A percentile compares a stretch with the other conserved stretches of the same genome.
phyloP scores from a whole-genome alignment of 176 grass and related monocot species.

The Oryza nivara region DNA sequence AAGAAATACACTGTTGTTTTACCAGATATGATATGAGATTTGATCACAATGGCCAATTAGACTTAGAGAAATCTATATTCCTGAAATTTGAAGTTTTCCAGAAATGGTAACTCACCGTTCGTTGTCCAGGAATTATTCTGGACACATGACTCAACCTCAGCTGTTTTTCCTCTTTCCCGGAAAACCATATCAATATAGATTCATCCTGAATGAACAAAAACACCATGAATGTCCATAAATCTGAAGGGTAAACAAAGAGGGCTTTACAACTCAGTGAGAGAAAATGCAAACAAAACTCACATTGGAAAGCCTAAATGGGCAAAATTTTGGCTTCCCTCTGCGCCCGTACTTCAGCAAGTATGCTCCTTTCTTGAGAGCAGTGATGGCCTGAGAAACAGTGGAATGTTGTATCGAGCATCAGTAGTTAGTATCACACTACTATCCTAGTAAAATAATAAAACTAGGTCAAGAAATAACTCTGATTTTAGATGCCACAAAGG shows the following conservation, averaged over 20 bases:
- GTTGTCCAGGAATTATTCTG: conserved; percentile 90
- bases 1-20: background rate
- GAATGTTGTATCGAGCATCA: conserved; percentile 39
- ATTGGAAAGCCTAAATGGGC: conserved; percentile 86
- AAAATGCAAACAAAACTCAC: conserved; percentile 46
- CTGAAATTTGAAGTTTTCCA: background rate
- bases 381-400: conserved; percentile 63
- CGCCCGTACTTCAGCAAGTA: conserved; percentile 82
- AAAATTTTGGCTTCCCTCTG: conserved; percentile 91
- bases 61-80: background rate
- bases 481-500: background rate
- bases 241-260: background rate
- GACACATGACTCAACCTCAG: conserved; percentile 88
- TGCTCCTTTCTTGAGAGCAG: conserved; percentile 89
- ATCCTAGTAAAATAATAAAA: background rate
- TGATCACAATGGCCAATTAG: background rate
- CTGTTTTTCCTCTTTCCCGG: conserved; percentile 87
- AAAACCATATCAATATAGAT: conserved; percentile 84
- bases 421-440: conserved; percentile 1
- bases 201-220: conserved; percentile 68
- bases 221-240: conserved; percentile 17
- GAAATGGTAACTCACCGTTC: conserved; percentile 65
- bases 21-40: conserved; percentile 4
- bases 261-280: conserved; percentile 22
- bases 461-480: background rate